phyloP scores from a whole-genome alignment of 73 alveolate genomes.

The Breviolum minutum region DNA sequence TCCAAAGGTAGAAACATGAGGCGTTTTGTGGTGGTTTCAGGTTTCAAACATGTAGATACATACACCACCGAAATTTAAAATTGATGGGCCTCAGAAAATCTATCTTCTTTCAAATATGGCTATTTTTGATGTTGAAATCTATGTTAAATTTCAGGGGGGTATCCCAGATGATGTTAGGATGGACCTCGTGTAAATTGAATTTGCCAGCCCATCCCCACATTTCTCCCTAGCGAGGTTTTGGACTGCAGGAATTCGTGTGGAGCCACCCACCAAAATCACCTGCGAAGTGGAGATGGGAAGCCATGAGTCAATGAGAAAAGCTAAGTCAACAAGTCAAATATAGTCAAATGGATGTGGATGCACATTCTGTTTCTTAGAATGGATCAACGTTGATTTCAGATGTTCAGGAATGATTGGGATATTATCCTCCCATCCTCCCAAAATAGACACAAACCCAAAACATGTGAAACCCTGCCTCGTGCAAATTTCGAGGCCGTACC shows the following conservation, averaged over 20 bases:
- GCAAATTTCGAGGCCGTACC: conserved; percentile 34
- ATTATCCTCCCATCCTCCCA: not conserved
- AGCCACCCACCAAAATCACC: conserved; percentile 99
- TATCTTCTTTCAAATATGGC: too few species aligned
- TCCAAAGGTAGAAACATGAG: too few species aligned
- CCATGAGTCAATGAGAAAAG: too few species aligned
- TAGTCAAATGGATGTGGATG: too few species aligned
- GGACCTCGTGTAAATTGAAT: not conserved
- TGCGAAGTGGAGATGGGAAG: not conserved
- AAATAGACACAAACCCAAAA: not conserved
- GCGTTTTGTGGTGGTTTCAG: too few species aligned
- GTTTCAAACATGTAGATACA: too few species aligned
- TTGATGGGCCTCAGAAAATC: too few species aligned
- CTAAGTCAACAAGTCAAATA: too few species aligned
- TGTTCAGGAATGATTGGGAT: too few species aligned
- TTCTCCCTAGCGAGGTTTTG: conserved; percentile 91
- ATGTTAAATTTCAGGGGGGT: not conserved
- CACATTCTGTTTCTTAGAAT: too few species aligned
- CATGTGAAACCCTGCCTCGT: conserved; percentile 6
- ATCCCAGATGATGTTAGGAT: not conserved
- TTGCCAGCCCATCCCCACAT: not conserved
- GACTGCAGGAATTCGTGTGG: conserved; percentile 99
- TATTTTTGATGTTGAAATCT: not conserved
- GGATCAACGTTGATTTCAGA: too few species aligned
- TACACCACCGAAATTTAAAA: too few species aligned